Conservation (phyloP, 768 basidiomycete species). For the Boletus rubescentipes region DNA sequence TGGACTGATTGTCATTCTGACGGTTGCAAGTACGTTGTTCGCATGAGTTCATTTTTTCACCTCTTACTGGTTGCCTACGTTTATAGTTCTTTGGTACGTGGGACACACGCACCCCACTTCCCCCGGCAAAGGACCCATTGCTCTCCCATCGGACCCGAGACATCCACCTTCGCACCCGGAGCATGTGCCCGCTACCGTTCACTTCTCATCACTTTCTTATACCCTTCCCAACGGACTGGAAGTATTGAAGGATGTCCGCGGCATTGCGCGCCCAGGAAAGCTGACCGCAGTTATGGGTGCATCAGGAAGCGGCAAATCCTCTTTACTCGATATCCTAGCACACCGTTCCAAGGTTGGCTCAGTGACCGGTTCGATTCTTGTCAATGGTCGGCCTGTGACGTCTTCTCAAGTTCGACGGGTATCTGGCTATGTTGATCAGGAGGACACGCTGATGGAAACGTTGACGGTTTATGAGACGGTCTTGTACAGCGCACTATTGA, state of each 20-base stretch:
- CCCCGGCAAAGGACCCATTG: constrained; percentile 64
- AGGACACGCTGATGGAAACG: constrained; percentile 96
- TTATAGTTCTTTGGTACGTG: constrained; percentile 83
- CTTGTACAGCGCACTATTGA: constrained; percentile 85
- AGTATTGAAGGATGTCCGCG: constrained; percentile 81
- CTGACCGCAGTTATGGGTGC: constrained; percentile 97
- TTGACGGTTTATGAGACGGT: constrained; percentile 98
- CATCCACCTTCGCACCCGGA: constrained; percentile 61
- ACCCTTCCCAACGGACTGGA: constrained; percentile 55
- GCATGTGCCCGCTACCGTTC: constrained; percentile 91
- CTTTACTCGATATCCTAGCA: constrained; percentile 94
- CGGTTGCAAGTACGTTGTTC: constrained; percentile 52
- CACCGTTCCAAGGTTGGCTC: constrained; percentile 81
- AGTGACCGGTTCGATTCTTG: constrained; percentile 70
- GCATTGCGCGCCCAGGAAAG: constrained; percentile 84
- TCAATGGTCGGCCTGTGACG: constrained; percentile 81
- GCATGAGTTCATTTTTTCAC: not conserved
- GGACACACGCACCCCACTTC: constrained; percentile 57
- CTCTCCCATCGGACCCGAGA: constrained; percentile 77
- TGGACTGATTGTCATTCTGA: constrained; percentile 68
- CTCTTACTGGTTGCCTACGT: not conserved
- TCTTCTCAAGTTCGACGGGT: constrained; percentile 80
- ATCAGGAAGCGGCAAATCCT: constrained; percentile 95
- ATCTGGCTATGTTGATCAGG: constrained; percentile 96
- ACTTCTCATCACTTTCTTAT: constrained; percentile 86